phyloP scores from a whole-genome alignment of 2,329 filamentous ascomycete species.

The Lasiodiplodia theobromae region DNA sequence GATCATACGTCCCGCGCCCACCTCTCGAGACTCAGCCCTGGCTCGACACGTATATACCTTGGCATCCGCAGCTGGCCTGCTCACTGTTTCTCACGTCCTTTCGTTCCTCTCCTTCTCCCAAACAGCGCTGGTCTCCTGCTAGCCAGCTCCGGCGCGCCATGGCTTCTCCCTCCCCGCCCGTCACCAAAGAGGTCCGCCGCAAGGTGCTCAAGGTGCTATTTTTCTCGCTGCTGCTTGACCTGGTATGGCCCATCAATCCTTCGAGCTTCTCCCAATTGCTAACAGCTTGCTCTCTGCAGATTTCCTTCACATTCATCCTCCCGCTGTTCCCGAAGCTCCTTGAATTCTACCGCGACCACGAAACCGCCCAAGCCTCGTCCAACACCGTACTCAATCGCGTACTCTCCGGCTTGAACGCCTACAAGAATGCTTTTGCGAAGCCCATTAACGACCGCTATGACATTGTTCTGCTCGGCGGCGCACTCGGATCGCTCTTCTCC shows the following conservation, averaged over 20 bases:
- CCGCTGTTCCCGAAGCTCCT: conserved; percentile 94
- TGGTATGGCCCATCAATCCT: conserved; percentile 64
- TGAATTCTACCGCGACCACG: conserved; percentile 91
- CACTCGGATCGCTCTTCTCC: conserved; percentile 91
- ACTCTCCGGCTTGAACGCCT: conserved; percentile 84
- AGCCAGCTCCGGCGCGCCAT: conserved; percentile 2
- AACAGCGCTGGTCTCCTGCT: background rate
- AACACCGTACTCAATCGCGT: conserved; percentile 78
- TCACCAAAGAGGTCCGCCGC: conserved; percentile 66
- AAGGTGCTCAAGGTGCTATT: conserved; percentile 87
- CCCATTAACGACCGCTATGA: conserved; percentile 97
- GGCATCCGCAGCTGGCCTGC: conserved; percentile 1
- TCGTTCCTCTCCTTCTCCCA: background rate
- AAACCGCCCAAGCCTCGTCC: conserved; percentile 60
- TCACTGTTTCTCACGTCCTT: background rate
- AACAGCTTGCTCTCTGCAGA: conserved; percentile 59
- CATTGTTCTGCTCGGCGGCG: conserved; percentile 92
- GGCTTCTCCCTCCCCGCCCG: conserved; percentile 36
- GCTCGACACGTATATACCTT: conserved; percentile 20
- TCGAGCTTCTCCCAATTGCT: background rate
- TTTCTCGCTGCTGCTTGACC: conserved; percentile 84
- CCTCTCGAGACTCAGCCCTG: conserved; percentile 3
- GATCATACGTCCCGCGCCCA: conserved; percentile 13
- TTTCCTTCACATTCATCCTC: conserved; percentile 98
- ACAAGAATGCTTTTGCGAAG: conserved; percentile 90